Evolutionary conservation across 2,329 filamentous ascomycete genomes (phyloP).

Genomic region (Fonsecaea pedrosoi): DNA sequence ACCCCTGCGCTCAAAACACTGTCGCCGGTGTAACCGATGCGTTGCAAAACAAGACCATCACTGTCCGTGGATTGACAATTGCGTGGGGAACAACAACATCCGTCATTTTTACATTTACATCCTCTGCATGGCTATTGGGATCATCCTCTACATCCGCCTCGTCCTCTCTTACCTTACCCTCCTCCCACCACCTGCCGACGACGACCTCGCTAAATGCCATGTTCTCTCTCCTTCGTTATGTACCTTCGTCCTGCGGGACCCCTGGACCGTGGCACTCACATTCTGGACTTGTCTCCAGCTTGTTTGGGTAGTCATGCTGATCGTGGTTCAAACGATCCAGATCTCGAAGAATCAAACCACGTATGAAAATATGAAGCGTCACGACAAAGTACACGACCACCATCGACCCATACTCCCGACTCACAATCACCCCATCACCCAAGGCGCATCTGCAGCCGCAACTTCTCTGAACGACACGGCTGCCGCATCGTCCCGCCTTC

Average conservation of each 20-base stretch:
- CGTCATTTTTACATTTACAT: constrained; percentile 95
- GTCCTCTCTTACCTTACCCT: constrained; percentile 63
- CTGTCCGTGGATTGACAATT: constrained; percentile 98
- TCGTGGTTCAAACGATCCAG: constrained; percentile 92
- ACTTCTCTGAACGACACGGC: constrained; percentile 46
- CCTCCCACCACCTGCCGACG: constrained; percentile 15
- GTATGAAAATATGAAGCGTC: constrained; percentile 90
- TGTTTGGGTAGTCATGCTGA: constrained; percentile 95
- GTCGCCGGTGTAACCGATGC: constrained; percentile 86
- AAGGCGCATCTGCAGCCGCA: constrained; percentile 33
- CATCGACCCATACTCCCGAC: constrained; percentile 52
- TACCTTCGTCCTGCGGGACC: constrained; percentile 76
- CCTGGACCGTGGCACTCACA: constrained; percentile 80
- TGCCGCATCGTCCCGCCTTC: constrained; percentile 34
- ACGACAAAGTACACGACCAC: constrained; percentile 44
- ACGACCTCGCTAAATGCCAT: constrained; percentile 64
- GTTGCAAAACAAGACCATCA: constrained; percentile 98
- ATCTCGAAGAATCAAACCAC: constrained; percentile 93
- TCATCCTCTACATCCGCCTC: constrained; percentile 74
- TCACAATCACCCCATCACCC: constrained; percentile 53
- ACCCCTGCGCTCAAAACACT: constrained; percentile 94
- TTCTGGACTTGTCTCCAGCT: constrained; percentile 85
- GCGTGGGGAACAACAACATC: constrained; percentile 93
- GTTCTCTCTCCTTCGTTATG: constrained; percentile 79
- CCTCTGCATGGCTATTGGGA: constrained; percentile 75